Evolutionary conservation across 495 filamentous ascomycete species (phyloP), one percentile per base, ranked within the genome.

Genomic region (Collariella sp.): DNA sequence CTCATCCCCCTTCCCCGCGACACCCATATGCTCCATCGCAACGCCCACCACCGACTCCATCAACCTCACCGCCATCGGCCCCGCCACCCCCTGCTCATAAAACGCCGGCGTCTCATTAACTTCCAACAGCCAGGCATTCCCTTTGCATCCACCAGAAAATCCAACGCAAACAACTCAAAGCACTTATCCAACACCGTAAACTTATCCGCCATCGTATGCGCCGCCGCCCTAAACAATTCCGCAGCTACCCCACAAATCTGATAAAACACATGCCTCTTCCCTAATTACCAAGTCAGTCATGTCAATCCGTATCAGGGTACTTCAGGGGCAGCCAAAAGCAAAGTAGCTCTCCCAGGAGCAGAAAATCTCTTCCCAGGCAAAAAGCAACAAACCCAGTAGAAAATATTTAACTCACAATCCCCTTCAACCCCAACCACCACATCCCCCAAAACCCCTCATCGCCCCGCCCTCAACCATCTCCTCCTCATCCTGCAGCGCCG

Each of bases 21-120:
- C 38, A 19, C 56, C 54, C 57, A 66, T 58, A 70, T 72, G 78
- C 67, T 71, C 73, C 18, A 88, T 77, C 15, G 70, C 81, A 55
- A 80, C 68, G 52, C 78, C 75, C 13, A 87, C 74, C 3, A 80
- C 78, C 49, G 73, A 80, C 56, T 82, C 78, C 65, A 86, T 83
- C 53, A 90, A 58, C 26, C 81, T 76, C 12, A 75, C 70, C 23
- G 89, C 75, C 54, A 89, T 64, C n/a, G 74, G 73, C 52, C 76
- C 79, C 24, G 83, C 75, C 29, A 80, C 78, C 7, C 85, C 86
- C 2, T 84, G 87, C 69, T 88, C 82, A 46, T 64, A 78, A 62
- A 89, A 89, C 65, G 89, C 87, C 42, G 86, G 86, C 72, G 83
- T 88, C n/a, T 87, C 83, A 68, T 91, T 91, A 16, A 88, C 74